These are phyloP conservation scores for Scheffersomyces quercinus DNA, from an alignment of 1,139 yeast genomes.

Conservation along the genomic window DNA sequence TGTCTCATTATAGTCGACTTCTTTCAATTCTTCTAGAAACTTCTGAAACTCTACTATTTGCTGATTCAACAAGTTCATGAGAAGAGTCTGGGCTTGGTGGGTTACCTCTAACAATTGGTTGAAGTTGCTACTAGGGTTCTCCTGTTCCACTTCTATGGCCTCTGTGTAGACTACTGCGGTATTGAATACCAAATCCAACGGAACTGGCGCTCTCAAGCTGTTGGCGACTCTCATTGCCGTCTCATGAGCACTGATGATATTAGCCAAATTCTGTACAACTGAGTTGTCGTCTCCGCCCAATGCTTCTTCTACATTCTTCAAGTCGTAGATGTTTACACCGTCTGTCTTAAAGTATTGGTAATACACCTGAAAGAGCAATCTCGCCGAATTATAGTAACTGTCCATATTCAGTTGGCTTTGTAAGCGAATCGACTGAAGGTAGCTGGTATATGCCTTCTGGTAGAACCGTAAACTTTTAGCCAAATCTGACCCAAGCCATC, in stretches of 20 bases:
- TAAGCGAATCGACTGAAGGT: constrained; percentile 29
- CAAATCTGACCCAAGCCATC: constrained; percentile 58
- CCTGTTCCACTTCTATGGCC: constrained; percentile 38
- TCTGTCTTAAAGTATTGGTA: constrained; percentile 43
- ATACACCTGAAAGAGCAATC: constrained; percentile 52
- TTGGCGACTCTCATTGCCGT: constrained; percentile 27
- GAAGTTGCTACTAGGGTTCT: constrained; percentile 13
- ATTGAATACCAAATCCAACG: constrained; percentile 47
- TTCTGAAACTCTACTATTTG: constrained; percentile 28
- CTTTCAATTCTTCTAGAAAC: constrained; percentile 29
- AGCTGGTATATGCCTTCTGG: constrained; percentile 46
- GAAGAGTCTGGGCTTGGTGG: constrained; percentile 17
- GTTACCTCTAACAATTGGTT: constrained; percentile 18
- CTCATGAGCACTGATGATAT: constrained; percentile 42
- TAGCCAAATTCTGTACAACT: constrained; percentile 38
- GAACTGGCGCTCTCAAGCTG: constrained; percentile 13
- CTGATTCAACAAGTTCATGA: constrained; percentile 15
- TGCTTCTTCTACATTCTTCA: constrained; percentile 45
- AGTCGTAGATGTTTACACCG: constrained; percentile 37
- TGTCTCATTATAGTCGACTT: constrained; percentile 1
- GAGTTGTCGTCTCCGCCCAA: constrained; percentile 28
- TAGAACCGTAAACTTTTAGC: constrained; percentile 55
- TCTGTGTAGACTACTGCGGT: constrained; percentile 50
- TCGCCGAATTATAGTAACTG: constrained; percentile 47
- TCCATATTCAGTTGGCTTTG: constrained; percentile 26